Evolutionary conservation across 176 grass and related monocot species (phyloP).

Genomic region (Dactylis glomerata): DNA sequence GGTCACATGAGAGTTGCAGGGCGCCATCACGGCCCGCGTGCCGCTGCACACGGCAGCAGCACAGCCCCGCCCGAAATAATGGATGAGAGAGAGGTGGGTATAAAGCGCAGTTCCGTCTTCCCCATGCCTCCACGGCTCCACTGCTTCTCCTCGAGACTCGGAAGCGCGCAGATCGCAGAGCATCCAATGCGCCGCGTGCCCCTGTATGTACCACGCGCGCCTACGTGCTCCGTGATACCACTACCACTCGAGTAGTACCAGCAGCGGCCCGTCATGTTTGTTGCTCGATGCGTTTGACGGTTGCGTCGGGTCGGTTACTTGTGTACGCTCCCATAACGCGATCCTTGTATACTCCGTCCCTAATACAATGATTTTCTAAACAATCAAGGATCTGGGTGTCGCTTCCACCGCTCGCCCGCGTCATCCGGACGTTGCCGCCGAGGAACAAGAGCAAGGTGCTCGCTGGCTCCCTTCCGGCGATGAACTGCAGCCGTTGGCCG

Average conservation of each 20-base stretch:
- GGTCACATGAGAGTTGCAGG: too few species aligned
- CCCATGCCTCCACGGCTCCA: neutral
- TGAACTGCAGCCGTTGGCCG: too few species aligned
- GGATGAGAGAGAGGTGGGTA: neutral
- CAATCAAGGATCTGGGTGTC: too few species aligned
- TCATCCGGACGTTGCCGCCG: too few species aligned
- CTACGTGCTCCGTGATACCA: neutral
- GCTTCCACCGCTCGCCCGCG: too few species aligned
- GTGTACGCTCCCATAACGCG: neutral
- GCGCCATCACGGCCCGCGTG: too few species aligned
- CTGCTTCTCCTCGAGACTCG: neutral
- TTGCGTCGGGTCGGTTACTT: neutral
- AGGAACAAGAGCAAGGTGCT: too few species aligned
- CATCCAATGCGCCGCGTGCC: constrained; percentile 5
- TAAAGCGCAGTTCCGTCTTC: neutral
- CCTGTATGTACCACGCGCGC: neutral
- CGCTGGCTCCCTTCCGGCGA: too few species aligned
- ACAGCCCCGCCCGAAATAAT: neutral
- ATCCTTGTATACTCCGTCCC: too few species aligned
- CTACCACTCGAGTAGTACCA: neutral
- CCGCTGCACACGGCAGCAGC: too few species aligned
- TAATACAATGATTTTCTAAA: too few species aligned
- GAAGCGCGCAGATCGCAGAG: neutral
- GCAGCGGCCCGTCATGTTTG: neutral
- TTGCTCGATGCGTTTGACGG: neutral